Percentiles rank a stretch among this genome's conserved stretches.
These are phyloP conservation scores for Leccinum insolens DNA, from an alignment of 1,284 basidiomycete genomes.

Conservation along the genomic window DNA sequence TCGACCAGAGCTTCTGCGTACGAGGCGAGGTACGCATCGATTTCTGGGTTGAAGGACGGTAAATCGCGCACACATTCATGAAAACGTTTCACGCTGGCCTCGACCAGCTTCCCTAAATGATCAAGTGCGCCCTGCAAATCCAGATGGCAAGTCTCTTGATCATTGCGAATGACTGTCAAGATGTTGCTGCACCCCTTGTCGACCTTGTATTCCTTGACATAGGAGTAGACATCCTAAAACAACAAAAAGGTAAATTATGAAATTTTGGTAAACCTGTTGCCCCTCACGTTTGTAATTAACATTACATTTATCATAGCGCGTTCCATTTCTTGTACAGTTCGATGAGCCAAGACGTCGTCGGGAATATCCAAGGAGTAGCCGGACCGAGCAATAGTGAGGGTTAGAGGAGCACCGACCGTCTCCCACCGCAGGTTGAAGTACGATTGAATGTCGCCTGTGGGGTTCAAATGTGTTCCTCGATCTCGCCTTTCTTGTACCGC, in stretches of 20 bases:
- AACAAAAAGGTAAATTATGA: background rate
- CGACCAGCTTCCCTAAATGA: background rate
- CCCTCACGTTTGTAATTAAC: background rate
- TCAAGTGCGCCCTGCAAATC: background rate
- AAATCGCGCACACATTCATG: background rate
- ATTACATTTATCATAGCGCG: background rate
- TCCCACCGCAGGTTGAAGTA: background rate
- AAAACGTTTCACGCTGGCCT: background rate
- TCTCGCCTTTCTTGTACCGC: background rate
- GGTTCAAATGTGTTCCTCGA: background rate
- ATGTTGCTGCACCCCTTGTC: background rate
- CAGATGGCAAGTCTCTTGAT: background rate
- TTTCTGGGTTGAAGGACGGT: background rate
- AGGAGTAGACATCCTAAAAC: background rate
- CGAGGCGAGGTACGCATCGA: no score
- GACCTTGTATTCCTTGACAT: background rate
- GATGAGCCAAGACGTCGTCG: background rate
- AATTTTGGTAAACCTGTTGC: background rate
- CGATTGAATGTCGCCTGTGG: background rate
- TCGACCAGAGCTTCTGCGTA: no score
- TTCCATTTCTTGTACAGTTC: background rate
- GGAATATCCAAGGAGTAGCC: background rate
- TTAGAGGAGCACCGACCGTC: background rate
- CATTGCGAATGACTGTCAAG: background rate
- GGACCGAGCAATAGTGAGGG: background rate